A percentile compares a stretch with the other conserved stretches of the same genome.
These are phyloP conservation scores for Trifolium pratense DNA, from an alignment of 306 rosid species.

Conservation along the genomic window DNA sequence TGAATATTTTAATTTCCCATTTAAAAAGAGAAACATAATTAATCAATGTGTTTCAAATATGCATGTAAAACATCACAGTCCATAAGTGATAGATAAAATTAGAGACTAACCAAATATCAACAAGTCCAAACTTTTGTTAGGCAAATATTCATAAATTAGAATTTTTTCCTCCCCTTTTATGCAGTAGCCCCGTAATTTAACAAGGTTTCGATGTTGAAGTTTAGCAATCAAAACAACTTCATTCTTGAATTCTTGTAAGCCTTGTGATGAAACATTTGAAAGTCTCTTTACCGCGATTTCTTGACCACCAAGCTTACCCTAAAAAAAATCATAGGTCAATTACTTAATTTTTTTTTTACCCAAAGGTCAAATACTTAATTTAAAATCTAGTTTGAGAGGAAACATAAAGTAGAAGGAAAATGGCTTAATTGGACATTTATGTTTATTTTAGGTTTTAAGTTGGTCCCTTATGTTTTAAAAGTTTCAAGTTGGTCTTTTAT, in stretches of 20 bases:
- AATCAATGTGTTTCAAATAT: neutral
- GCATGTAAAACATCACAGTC: neutral
- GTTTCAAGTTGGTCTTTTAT: too few species aligned
- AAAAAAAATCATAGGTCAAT: too few species aligned
- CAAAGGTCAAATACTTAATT: too few species aligned
- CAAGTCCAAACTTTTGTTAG: slow-evolving; percentile 57
- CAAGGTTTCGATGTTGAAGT: slow-evolving; percentile 45
- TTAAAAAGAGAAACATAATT: neutral
- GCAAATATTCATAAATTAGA: slow-evolving; percentile 56
- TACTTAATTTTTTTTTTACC: too few species aligned
- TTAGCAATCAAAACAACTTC: neutral
- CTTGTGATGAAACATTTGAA: slow-evolving; percentile 53
- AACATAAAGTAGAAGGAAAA: neutral
- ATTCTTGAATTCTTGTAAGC: slow-evolving; percentile 26
- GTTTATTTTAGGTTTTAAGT: too few species aligned
- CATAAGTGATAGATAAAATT: neutral
- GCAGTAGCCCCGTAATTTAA: slow-evolving; percentile 54
- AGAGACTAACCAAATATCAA: slow-evolving; percentile 53
- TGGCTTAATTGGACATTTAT: too few species aligned
- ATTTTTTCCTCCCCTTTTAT: slow-evolving; percentile 51
- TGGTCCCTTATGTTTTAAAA: too few species aligned
- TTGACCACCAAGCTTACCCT: slow-evolving; percentile 48
- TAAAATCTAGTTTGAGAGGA: neutral
- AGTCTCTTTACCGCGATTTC: slow-evolving; percentile 58
- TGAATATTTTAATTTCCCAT: neutral